A percentile compares a stretch with the other conserved stretches of the same genome.
Evolutionary conservation across 2,329 filamentous ascomycete species (phyloP).

Genomic region (Trichothecium roseum): DNA sequence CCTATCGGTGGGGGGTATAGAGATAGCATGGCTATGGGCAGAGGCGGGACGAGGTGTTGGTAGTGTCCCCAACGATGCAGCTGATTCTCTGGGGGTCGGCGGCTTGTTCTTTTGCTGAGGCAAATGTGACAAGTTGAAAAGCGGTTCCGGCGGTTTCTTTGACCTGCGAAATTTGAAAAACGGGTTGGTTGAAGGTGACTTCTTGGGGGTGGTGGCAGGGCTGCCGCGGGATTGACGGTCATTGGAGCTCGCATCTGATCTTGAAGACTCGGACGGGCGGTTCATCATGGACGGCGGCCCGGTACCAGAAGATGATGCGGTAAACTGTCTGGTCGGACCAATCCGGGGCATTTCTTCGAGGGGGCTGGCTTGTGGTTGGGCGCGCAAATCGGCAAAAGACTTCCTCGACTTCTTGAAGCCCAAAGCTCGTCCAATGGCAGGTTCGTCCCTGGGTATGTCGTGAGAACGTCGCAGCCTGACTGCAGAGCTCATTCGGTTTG

Average conservation of each 20-base stretch:
- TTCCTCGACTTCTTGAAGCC: conserved; percentile 16
- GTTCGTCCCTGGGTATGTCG: conserved; percentile 26
- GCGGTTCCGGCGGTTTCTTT: conserved; percentile 60
- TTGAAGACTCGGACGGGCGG: conserved; percentile 62
- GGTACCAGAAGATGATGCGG: conserved; percentile 26
- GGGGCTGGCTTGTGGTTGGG: conserved; percentile 18
- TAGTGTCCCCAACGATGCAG: conserved; percentile 27
- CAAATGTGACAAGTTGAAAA: conserved; percentile 82
- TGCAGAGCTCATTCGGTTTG: conserved; percentile 41
- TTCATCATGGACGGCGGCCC: conserved; percentile 26
- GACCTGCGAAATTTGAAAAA: conserved; percentile 77
- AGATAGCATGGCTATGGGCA: conserved; percentile 16
- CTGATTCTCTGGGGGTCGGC: conserved; percentile 25
- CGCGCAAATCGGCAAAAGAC: conserved; percentile 33
- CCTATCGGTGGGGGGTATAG: conserved; percentile 1
- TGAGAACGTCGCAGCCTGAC: conserved; percentile 41
- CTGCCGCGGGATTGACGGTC: conserved; percentile 51
- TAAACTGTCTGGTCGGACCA: conserved; percentile 14
- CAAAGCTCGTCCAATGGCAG: conserved; percentile 11
- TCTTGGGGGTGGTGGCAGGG: conserved; percentile 50
- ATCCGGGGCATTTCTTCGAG: conserved; percentile 44
- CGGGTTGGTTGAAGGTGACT: conserved; percentile 51
- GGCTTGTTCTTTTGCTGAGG: conserved; percentile 54
- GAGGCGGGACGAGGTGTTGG: conserved; percentile 24
- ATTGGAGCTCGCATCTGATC: conserved; percentile 74